A percentile compares a stretch with the other conserved stretches of the same genome.
Evolutionary conservation across 768 basidiomycete genomes (phyloP).

Genomic region (Rubroboletus satanas): DNA sequence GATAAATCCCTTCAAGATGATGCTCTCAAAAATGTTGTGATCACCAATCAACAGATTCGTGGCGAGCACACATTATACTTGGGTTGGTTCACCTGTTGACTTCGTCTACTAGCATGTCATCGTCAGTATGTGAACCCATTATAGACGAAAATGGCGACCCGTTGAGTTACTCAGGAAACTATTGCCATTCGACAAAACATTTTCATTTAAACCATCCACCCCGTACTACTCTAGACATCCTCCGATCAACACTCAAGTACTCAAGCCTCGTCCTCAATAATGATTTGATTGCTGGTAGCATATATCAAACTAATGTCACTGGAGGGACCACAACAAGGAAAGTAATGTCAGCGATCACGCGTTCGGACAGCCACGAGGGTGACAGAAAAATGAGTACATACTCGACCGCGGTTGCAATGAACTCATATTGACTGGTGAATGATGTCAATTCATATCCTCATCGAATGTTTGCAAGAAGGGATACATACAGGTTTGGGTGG

Average conservation of each 20-base stretch:
- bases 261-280: neutral
- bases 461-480: neutral
- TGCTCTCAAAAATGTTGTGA: no score
- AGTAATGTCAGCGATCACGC: neutral
- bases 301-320: neutral
- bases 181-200: neutral
- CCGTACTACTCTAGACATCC: neutral
- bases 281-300: neutral
- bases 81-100: no score
- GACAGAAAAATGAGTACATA: neutral
- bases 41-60: no score
- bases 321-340: no score
- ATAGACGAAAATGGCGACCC: no score
- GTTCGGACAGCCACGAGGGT: neutral
- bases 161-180: neutral
- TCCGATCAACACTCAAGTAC: neutral
- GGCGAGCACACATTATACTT: no score
- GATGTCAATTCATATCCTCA: neutral
- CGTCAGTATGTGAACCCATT: neutral
- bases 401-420: neutral
- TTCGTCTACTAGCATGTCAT: no score
- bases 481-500: fast-evolving
- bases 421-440: neutral
- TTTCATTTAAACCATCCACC: neutral
- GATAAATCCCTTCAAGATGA: no score